A percentile compares a stretch with the other conserved stretches of the same genome.
phyloP scores from a whole-genome alignment of 371 early-diverging fungal genomes.

The Enteropsectra breve region DNA sequence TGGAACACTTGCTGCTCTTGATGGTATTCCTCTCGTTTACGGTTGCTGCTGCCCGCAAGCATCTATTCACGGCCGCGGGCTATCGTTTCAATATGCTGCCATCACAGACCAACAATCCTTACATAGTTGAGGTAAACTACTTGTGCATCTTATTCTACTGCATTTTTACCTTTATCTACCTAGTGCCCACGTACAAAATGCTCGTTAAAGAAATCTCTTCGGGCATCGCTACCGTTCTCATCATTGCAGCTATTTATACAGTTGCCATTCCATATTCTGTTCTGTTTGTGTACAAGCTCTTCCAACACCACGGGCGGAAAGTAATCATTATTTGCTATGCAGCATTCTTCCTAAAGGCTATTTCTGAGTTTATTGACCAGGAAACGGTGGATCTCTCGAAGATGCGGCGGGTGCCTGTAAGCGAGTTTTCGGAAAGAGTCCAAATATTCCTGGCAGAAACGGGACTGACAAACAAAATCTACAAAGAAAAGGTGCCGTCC shows the following conservation, averaged over 20 bases:
- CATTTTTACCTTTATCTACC: neutral
- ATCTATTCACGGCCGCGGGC: neutral
- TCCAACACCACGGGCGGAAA: constrained; percentile 35
- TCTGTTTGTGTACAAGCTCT: constrained; percentile 19
- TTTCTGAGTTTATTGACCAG: constrained; percentile 42
- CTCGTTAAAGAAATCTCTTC: neutral
- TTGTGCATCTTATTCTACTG: neutral
- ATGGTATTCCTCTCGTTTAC: neutral
- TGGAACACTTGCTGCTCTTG: neutral
- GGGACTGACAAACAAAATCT: constrained; percentile 46
- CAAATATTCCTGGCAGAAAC: constrained; percentile 40
- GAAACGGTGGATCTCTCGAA: constrained; percentile 39
- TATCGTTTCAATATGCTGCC: neutral
- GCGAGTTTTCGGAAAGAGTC: constrained; percentile 42
- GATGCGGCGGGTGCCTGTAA: constrained; percentile 35
- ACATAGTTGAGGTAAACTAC: neutral
- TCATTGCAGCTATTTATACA: neutral
- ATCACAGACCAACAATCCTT: neutral
- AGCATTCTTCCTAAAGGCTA: constrained; percentile 37
- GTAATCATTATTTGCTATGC: constrained; percentile 52
- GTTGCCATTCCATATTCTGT: constrained; percentile 10
- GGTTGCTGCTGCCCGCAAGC: neutral
- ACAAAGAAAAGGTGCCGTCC: constrained; percentile 33
- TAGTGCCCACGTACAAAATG: neutral
- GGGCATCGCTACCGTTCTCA: neutral